These are phyloP conservation scores for Begonia loranthoides DNA, from an alignment of 306 rosid species.

Conservation along the genomic window DNA sequence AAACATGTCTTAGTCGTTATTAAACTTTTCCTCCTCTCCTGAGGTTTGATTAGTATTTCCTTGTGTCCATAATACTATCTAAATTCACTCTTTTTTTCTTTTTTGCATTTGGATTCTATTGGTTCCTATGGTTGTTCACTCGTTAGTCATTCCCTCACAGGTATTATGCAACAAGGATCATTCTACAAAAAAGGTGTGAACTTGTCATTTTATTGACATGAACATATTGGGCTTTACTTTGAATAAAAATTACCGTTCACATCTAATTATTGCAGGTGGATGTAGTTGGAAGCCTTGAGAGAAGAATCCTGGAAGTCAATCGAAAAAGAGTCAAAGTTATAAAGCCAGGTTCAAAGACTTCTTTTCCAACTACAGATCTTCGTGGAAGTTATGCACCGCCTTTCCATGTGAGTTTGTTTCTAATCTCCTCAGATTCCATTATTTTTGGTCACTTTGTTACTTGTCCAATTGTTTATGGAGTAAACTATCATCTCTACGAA, in stretches of 20 bases:
- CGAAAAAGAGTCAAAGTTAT: slow-evolving; percentile 82
- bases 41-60: too few relatives aligned
- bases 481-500: too few relatives aligned
- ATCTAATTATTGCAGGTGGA: slow-evolving; percentile 34
- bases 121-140: neutral
- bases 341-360: slow-evolving; percentile 89
- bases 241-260: neutral
- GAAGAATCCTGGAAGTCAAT: slow-evolving; percentile 73
- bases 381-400: slow-evolving; percentile 96
- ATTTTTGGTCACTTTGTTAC: neutral
- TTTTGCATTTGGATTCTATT: too few relatives aligned
- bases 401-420: slow-evolving; percentile 60
- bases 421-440: neutral
- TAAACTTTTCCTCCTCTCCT: too few relatives aligned
- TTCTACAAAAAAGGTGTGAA: slow-evolving; percentile 54
- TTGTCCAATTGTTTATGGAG: too few relatives aligned
- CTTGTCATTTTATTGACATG: slow-evolving; percentile 5
- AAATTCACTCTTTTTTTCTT: too few relatives aligned
- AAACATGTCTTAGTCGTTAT: too few relatives aligned
- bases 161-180: slow-evolving; percentile 80
- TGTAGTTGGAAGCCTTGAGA: slow-evolving; percentile 57
- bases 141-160: slow-evolving; percentile 25
- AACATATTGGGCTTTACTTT: slow-evolving; percentile 2
- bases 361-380: slow-evolving; percentile 82
- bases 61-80: too few relatives aligned